Evolutionary conservation across 1,284 basidiomycete species (phyloP).

Genomic region (Pseudozyma thailandica): DNA sequence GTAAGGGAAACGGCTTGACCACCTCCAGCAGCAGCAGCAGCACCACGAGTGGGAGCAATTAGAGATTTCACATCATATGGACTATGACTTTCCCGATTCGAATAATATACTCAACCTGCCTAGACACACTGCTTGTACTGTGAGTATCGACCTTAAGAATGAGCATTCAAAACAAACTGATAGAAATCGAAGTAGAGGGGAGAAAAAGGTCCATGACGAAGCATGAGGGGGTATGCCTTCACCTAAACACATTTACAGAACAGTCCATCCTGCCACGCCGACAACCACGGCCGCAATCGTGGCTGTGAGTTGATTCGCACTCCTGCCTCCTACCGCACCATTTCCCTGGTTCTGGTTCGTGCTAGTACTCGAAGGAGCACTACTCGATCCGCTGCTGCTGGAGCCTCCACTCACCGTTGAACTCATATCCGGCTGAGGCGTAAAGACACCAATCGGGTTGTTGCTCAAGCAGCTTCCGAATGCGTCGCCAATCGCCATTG

Average conservation of each 20-base stretch:
- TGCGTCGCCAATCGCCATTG: slow-evolving; percentile 73
- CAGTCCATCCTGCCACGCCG: neutral
- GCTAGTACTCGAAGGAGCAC: too few species aligned
- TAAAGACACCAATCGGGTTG: slow-evolving; percentile 71
- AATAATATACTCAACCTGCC: too few species aligned
- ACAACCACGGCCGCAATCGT: too few species aligned
- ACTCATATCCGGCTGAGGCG: slow-evolving; percentile 17
- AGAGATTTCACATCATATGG: neutral
- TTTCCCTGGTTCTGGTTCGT: too few species aligned
- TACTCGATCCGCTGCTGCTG: too few species aligned
- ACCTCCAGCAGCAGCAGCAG: slow-evolving; percentile 26
- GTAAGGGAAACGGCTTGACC: slow-evolving; percentile 57
- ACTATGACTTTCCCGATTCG: too few species aligned
- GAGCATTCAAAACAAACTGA: neutral
- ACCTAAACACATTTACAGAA: neutral
- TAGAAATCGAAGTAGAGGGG: neutral
- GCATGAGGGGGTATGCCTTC: neutral
- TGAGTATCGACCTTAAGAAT: too few species aligned
- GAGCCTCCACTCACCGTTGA: too few species aligned
- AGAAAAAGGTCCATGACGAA: slow-evolving; percentile 1
- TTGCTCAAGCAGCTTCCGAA: slow-evolving; percentile 78
- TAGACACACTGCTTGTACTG: too few species aligned
- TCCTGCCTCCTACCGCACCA: too few species aligned
- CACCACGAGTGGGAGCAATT: neutral
- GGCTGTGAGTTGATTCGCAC: too few species aligned